Evolutionary conservation across 257 asterid genomes (phyloP).

Genomic region (Solanum arcanum): DNA sequence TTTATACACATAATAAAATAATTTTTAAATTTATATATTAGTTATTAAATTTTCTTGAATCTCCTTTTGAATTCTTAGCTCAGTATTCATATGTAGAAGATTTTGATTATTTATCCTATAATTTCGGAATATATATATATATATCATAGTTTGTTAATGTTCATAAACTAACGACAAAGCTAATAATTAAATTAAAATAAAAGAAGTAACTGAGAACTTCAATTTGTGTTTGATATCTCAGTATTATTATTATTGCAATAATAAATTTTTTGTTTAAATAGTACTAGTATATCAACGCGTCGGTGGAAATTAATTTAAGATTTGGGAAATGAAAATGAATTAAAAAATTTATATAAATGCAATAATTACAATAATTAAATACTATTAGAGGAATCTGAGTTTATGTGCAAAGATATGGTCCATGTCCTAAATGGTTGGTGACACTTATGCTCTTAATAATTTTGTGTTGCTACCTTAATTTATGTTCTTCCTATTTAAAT

Average conservation of each 20-base stretch:
- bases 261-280: not conserved
- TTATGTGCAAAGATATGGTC: not conserved
- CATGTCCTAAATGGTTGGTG: not conserved
- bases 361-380: not conserved
- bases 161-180: not conserved
- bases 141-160: not conserved
- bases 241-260: not conserved
- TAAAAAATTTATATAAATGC: not conserved
- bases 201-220: not conserved
- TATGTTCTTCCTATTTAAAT: not conserved
- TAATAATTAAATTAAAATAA: not conserved
- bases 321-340: not conserved
- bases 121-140: not conserved
- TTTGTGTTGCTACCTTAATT: not conserved
- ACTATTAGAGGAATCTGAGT: not conserved
- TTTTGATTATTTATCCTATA: not conserved
- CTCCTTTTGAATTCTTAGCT: not conserved
- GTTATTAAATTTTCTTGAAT: not conserved
- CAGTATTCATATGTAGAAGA: not conserved
- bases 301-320: not conserved
- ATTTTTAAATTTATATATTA: not conserved
- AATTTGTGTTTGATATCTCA: not conserved
- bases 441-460: not conserved
- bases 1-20: not conserved
- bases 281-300: not conserved